Evolutionary conservation across 495 filamentous ascomycete species (phyloP).

Genomic region (Durotheca rogersii): DNA sequence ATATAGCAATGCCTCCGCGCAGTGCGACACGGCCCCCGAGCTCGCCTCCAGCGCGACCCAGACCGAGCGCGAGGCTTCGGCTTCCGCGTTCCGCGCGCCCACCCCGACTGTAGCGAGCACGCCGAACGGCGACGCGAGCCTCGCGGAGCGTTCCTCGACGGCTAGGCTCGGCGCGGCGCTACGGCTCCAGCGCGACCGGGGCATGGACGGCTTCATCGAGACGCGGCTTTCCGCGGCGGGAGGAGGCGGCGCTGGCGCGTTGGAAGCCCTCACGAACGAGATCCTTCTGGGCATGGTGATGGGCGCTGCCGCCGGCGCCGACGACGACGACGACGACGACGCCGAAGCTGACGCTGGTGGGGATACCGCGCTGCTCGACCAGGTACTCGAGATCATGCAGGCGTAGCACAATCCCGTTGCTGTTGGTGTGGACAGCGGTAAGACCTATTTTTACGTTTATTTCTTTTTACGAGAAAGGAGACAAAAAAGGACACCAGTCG

Average conservation of each 20-base stretch:
- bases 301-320: slow-evolving; percentile 1
- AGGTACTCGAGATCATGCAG: slow-evolving; percentile 11
- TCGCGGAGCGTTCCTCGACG: background rate
- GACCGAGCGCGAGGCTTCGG: background rate
- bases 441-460: no score
- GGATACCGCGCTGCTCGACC: slow-evolving; percentile 4
- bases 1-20: slow-evolving; percentile 6
- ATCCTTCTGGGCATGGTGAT: slow-evolving; percentile 23
- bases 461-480: no score
- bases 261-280: slow-evolving; percentile 22
- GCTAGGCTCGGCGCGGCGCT: slow-evolving; percentile 16
- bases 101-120: background rate
- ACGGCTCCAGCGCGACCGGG: slow-evolving; percentile 7
- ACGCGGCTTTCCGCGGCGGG: no score
- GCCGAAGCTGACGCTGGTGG: background rate
- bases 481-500: no score
- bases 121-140: background rate
- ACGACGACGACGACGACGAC: background rate
- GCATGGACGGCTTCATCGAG: slow-evolving; percentile 24
- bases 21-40: background rate
- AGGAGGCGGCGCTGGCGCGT: background rate
- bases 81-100: no score
- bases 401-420: no score
- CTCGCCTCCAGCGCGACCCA: background rate
- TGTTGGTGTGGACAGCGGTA: no score